Base-by-base conservation (phyloP, 495 filamentous ascomycete genomes). In the Bryoglossum gracile region DNA sequence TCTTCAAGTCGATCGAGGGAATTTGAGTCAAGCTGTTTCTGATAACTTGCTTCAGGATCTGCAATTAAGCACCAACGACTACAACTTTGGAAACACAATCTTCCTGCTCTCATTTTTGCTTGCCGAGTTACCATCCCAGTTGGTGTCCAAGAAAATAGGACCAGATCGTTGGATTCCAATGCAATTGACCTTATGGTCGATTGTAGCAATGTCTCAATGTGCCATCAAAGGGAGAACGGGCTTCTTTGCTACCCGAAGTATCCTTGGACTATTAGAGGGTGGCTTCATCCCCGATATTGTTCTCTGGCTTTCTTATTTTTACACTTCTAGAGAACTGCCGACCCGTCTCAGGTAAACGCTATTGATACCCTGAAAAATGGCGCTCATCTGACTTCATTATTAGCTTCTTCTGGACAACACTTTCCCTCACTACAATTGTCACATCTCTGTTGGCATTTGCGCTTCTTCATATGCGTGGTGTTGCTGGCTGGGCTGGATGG, bases 121-220 rank as follows among this genome's bases (percentile, higher is more conserved):
- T 19, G 57, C 63, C 0, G 66, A 69, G 36, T 64, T 69, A 17
- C 66, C 66, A 8, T 55, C 61, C 8, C 65, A 69, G 32, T 46
- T 69, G 1, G 39, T 67, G 11, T 78, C 74, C 19, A 89, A 91
- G 59, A 76, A 73, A 61, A 50, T 91, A 19, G 89, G 89, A 0
- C 86, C 88, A 0, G 88, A 94, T 61, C 74, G 78, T 24, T 94
- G 88, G 85, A 90, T 95, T 43, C 87, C 88, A n/a, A n/a, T n/a
- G n/a, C n/a, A n/a, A n/a, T n/a, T n/a, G n/a, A n/a, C n/a, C n/a
- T n/a, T n/a, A n/a, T n/a, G n/a, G n/a, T n/a, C n/a, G n/a, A 35
- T 81, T 57, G 52, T 89, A 8, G 78, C 90, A 33, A 42, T 41
- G 2, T 73, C 69, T 33, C 86, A 90, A 62, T 76, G 82, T 10